phyloP scores from a whole-genome alignment of 2,329 filamentous ascomycete species.

The Didymella arachidicola region DNA sequence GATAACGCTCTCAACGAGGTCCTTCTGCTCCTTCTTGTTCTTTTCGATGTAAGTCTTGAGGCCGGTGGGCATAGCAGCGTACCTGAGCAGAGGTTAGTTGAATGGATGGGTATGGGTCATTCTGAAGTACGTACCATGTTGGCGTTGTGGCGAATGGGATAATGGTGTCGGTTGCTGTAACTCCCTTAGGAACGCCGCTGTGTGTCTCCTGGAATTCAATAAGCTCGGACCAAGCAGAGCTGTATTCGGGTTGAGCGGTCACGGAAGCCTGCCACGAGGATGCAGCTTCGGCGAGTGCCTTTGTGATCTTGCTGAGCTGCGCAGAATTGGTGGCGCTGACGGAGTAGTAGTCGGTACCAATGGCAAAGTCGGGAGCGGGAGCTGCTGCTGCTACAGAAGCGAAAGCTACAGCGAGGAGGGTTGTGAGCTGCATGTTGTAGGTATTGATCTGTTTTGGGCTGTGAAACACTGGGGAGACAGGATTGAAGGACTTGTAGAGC shows the following conservation, averaged over 20 bases:
- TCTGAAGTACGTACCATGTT: slow-evolving; percentile 11
- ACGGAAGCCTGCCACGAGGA: slow-evolving; percentile 9
- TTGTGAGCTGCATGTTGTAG: slow-evolving; percentile 8
- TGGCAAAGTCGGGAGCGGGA: slow-evolving; percentile 11
- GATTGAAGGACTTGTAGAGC: not conserved
- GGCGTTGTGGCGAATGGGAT: slow-evolving; percentile 16
- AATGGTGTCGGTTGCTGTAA: slow-evolving; percentile 17
- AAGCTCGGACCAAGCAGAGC: slow-evolving; percentile 8
- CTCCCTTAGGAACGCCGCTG: slow-evolving; percentile 14
- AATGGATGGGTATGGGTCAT: not conserved
- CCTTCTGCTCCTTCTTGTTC: slow-evolving; percentile 8
- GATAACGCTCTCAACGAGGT: slow-evolving; percentile 9
- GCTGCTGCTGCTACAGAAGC: slow-evolving; percentile 6
- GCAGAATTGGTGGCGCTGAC: not conserved
- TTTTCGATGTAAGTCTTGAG: slow-evolving; percentile 15
- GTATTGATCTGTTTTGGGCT: not conserved
- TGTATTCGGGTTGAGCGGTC: slow-evolving; percentile 14
- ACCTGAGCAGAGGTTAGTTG: slow-evolving; percentile 11
- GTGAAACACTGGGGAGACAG: no score
- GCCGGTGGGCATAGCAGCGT: slow-evolving; percentile 21
- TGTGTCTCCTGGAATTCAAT: slow-evolving; percentile 16
- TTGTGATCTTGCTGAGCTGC: slow-evolving; percentile 7
- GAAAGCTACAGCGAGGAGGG: slow-evolving; percentile 5
- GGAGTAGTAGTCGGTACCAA: not conserved
- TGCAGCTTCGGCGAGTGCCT: slow-evolving; percentile 5